Evolutionary conservation across 495 filamentous ascomycete species (phyloP), one percentile per base, ranked within the genome.

Genomic region (Achaetomiella virescens): DNA sequence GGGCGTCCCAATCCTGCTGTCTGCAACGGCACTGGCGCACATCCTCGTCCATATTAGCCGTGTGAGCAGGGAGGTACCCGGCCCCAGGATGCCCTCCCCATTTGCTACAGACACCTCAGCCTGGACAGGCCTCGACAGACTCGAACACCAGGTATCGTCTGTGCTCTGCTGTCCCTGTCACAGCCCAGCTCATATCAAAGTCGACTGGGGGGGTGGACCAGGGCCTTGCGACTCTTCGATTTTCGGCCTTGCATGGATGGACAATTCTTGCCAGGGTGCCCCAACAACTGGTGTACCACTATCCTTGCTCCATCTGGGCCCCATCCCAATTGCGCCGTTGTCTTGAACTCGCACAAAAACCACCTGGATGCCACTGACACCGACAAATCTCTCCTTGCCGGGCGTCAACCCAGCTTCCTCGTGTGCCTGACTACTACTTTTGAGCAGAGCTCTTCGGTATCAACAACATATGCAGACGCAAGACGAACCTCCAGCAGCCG

Each of bases 261-360:
- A 37, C 42, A 61, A 64, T 21, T 15, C 50, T 58, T 52, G 54
- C 64, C 61, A 63, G 68, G 67, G 68, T 62, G 55, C 66, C 68
- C 64, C 64, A 64, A 59, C 63, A n/a, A n/a, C 59, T 50, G 15
- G 40, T 22, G 25, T 60, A 61, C 58, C 59, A 54, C 64, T 58
- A 68, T 64, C 66, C 68, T 58, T 70, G 66, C 60, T 62, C 66
- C 69, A 64, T 65, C 68, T 62, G 61, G 68, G 61, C 50, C 55
- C 66, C 67, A 63, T 70, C 62, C 59, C 67, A 69, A 70, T 69
- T 62, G 66, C 64, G 51, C 65, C 61, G 60, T 57, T 62, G 54
- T 56, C 61, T 70, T 72, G 69, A 73, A 77, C 74, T 76, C 70
- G 75, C 75, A 78, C 75, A 75, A 78, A 76, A 78, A 71, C 66